Conservation (phyloP, 805 yeast species). For the Candida xyloterini region DNA sequence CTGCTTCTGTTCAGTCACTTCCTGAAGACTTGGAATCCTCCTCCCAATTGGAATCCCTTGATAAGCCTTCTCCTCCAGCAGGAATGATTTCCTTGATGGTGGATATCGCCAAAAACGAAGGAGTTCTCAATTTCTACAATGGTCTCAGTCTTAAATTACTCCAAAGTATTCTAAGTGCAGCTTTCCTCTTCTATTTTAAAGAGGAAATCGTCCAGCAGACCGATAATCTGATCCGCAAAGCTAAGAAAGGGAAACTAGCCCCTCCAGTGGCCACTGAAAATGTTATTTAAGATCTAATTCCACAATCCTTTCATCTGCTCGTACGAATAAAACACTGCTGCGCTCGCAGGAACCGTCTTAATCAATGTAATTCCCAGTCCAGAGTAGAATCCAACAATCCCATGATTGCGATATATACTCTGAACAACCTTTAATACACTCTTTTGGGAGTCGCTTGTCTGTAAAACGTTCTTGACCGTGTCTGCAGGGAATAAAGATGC, state of each 20-base stretch:
- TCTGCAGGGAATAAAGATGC: slow-evolving; percentile 84
- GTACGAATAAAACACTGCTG: slow-evolving; percentile 77
- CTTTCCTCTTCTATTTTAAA: slow-evolving; percentile 85
- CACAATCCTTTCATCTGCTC: slow-evolving; percentile 49
- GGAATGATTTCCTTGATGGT: slow-evolving; percentile 50
- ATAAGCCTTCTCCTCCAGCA: slow-evolving; percentile 15
- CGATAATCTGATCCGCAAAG: slow-evolving; percentile 44
- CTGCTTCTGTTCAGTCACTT: slow-evolving; percentile 23
- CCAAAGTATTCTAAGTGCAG: slow-evolving; percentile 86
- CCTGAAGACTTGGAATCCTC: slow-evolving; percentile 22
- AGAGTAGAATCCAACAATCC: slow-evolving; percentile 70
- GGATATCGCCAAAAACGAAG: slow-evolving; percentile 65
- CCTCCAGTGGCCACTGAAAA: slow-evolving; percentile 16
- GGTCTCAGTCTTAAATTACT: slow-evolving; percentile 78
- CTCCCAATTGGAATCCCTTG: slow-evolving; percentile 22
- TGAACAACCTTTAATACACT: slow-evolving; percentile 38
- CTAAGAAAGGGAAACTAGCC: slow-evolving; percentile 13
- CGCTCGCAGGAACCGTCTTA: slow-evolving; percentile 88
- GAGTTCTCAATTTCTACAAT: slow-evolving; percentile 71
- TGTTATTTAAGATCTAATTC: slow-evolving; percentile 2
- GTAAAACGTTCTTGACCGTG: slow-evolving; percentile 84
- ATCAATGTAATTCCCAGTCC: slow-evolving; percentile 81
- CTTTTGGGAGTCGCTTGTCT: slow-evolving; percentile 41
- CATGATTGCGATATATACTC: slow-evolving; percentile 47
- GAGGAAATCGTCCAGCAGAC: slow-evolving; percentile 73